Conservation (phyloP, 805 yeast genomes). For the Clavispora asparagi region DNA sequence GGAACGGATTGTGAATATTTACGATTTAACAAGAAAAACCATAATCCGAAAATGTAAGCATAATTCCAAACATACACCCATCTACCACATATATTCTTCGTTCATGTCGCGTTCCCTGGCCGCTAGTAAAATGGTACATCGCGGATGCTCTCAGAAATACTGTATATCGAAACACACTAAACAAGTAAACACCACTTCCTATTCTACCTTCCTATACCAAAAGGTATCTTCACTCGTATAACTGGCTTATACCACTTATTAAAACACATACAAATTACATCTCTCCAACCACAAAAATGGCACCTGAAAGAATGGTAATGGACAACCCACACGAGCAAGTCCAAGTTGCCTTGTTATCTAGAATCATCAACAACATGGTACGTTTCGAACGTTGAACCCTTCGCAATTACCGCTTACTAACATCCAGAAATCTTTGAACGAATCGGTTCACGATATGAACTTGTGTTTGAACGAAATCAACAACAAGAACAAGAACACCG, state of each 20-base stretch:
- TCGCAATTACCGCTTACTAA: conserved; percentile 8
- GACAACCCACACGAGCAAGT: conserved; percentile 84
- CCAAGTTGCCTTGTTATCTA: conserved; percentile 67
- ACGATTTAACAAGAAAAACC: too few relatives aligned
- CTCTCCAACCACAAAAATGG: neutral
- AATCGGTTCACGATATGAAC: conserved; percentile 62
- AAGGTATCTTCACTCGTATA: neutral
- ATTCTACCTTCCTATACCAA: neutral
- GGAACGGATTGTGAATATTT: too few relatives aligned
- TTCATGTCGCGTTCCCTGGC: too few relatives aligned
- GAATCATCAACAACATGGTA: conserved; percentile 75
- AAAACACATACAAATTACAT: neutral
- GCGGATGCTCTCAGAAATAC: neutral
- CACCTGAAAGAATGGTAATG: conserved; percentile 36
- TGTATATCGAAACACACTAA: neutral
- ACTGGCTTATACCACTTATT: neutral
- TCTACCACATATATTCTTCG: too few relatives aligned
- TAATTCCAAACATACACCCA: too few relatives aligned
- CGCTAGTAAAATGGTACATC: neutral
- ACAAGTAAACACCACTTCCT: neutral
- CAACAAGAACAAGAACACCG: conserved; percentile 62
- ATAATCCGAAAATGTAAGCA: too few relatives aligned
- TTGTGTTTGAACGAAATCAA: conserved; percentile 57
- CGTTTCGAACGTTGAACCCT: conserved; percentile 22
- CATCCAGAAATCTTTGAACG: conserved; percentile 63